phyloP scores from a whole-genome alignment of 371 early-diverging fungal species.

The Blyttiomyces sp. region DNA sequence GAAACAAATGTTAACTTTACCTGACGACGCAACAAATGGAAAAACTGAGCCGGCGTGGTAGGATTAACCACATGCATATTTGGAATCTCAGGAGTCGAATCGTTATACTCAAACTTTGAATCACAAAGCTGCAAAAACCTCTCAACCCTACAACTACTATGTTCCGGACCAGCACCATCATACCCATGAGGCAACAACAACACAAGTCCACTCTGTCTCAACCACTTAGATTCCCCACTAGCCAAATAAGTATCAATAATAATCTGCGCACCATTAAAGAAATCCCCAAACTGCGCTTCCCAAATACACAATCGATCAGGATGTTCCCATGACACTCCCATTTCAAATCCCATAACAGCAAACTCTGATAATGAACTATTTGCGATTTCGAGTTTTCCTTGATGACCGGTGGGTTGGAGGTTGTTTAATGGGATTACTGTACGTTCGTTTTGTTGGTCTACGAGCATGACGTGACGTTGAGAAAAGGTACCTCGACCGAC shows the following conservation, averaged over 20 bases:
- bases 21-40: conserved; percentile 92
- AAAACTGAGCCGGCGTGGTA: conserved; percentile 90
- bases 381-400: conserved; percentile 76
- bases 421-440: conserved; percentile 79
- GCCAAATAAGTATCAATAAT: conserved; percentile 89
- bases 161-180: conserved; percentile 97
- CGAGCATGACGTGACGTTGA: conserved; percentile 90
- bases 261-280: conserved; percentile 94
- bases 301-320: conserved; percentile 84
- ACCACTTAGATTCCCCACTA: conserved; percentile 92
- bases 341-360: conserved; percentile 94
- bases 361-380: conserved; percentile 89
- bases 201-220: conserved; percentile 83
- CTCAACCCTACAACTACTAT: conserved; percentile 85
- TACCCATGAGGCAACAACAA: conserved; percentile 95
- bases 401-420: conserved; percentile 29
- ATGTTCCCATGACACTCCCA: conserved; percentile 84
- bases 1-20: conserved; percentile 26
- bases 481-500: conserved; percentile 97
- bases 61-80: conserved; percentile 93
- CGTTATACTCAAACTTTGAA: conserved; percentile 64
- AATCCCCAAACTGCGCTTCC: conserved; percentile 99
- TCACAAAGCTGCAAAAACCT: conserved; percentile 94
- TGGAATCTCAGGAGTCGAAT: conserved; percentile 55
- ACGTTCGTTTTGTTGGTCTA: conserved; percentile 70